phyloP scores from a whole-genome alignment of 768 basidiomycete species.

The Exsudoporus frostii region DNA sequence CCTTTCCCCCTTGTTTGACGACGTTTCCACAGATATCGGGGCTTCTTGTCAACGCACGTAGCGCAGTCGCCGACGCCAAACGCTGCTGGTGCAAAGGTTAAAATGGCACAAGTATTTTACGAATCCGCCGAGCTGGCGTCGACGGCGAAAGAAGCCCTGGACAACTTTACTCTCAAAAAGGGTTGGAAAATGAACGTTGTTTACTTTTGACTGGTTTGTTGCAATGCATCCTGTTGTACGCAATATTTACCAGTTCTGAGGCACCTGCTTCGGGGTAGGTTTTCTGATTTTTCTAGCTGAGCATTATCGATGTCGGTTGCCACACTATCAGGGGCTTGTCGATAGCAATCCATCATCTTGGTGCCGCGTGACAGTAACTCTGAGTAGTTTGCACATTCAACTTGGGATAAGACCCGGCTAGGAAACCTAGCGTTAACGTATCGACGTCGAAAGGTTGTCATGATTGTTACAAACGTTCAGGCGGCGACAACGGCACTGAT shows the following conservation, averaged over 20 bases:
- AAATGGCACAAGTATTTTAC: conserved; percentile 79
- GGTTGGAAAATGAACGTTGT: conserved; percentile 81
- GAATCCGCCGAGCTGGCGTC: conserved; percentile 72
- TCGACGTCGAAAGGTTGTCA: not conserved
- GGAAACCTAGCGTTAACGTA: not conserved
- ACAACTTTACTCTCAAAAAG: conserved; percentile 85
- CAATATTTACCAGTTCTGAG: conserved; percentile 28
- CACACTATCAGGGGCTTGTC: not conserved
- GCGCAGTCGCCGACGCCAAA: conserved; percentile 67
- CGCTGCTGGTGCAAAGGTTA: conserved; percentile 61
- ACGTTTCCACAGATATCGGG: conserved; percentile 64
- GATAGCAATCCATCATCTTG: not conserved
- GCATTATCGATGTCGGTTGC: conserved; percentile 1
- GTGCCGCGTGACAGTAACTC: not conserved
- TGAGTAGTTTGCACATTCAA: not conserved
- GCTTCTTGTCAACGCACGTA: conserved; percentile 71
- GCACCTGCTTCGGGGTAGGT: conserved; percentile 37
- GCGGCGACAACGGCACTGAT: not conserved
- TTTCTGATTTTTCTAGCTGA: not conserved
- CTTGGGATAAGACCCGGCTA: not conserved
- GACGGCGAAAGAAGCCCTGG: conserved; percentile 75
- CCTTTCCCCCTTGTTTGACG: not conserved
- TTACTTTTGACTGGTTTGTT: conserved; percentile 44
- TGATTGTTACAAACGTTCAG: not conserved
- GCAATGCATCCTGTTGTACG: conserved; percentile 11